phyloP scores from a whole-genome alignment of 495 filamentous ascomycete genomes.

The Aspergillus bridgeri region DNA sequence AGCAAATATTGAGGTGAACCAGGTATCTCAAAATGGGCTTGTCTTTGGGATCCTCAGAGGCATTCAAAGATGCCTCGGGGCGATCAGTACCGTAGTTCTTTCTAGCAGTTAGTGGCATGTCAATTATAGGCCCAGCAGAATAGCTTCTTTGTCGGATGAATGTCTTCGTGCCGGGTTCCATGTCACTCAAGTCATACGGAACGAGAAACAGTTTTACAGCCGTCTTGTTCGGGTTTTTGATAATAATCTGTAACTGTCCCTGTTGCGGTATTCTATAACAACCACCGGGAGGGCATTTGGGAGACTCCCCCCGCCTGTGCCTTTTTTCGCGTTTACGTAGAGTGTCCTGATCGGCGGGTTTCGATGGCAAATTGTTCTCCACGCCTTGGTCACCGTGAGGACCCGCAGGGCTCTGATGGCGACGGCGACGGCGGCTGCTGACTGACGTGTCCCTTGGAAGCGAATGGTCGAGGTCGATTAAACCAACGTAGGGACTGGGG shows the following conservation, averaged over 20 bases:
- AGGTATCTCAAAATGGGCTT: constrained; percentile 86
- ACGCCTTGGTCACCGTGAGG: constrained; percentile 11
- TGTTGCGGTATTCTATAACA: constrained; percentile 94
- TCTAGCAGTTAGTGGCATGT: constrained; percentile 54
- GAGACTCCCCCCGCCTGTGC: constrained; percentile 63
- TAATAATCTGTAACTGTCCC: constrained; percentile 93
- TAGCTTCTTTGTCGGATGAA: constrained; percentile 95
- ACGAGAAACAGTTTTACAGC: constrained; percentile 94
- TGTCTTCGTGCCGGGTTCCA: constrained; percentile 93
- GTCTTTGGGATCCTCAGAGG: constrained; percentile 52
- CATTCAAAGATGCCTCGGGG: constrained; percentile 36
- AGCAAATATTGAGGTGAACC: constrained; percentile 91
- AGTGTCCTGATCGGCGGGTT: constrained; percentile 19
- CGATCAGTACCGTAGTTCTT: constrained; percentile 48
- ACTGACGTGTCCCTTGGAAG: constrained; percentile 48
- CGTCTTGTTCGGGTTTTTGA: constrained; percentile 95
- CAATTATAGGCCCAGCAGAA: constrained; percentile 81
- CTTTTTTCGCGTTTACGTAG: constrained; percentile 46
- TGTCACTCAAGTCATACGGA: constrained; percentile 92
- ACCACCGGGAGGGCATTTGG: constrained; percentile 72
- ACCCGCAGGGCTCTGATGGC: constrained; percentile 45
- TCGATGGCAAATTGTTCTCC: constrained; percentile 14
- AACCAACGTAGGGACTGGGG: constrained; percentile 93
- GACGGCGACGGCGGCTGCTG: constrained; percentile 42
- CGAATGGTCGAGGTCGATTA: constrained; percentile 85